Conservation (phyloP, 345 rosid genomes). For the Litchi chinensis region DNA sequence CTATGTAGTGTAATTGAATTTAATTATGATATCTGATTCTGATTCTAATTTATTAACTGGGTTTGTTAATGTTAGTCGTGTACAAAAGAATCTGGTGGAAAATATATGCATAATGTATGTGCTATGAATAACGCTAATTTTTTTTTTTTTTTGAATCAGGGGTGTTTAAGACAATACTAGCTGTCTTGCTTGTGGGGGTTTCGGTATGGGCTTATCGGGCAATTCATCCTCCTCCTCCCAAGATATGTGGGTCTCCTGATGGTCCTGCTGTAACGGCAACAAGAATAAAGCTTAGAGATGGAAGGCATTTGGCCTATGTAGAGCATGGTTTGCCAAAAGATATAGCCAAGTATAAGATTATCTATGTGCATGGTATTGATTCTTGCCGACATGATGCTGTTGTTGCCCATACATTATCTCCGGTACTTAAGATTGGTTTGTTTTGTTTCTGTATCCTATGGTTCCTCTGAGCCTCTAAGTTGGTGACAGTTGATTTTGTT, state of each 20-base stretch:
- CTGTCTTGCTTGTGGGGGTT: conserved; percentile 41
- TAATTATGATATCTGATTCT: background rate
- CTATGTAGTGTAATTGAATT: background rate
- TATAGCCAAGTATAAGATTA: conserved; percentile 46
- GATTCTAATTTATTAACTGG: background rate
- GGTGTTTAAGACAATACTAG: conserved; percentile 32
- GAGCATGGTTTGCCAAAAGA: conserved; percentile 58
- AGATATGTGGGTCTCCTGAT: conserved; percentile 43
- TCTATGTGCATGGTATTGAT: conserved; percentile 52
- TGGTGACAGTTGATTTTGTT: background rate
- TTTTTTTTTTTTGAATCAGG: conserved; percentile 42
- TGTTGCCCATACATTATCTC: conserved; percentile 38
- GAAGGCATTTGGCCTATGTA: conserved; percentile 64
- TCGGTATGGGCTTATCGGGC: conserved; percentile 46
- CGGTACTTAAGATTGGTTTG: conserved; percentile 31
- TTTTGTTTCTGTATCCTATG: conserved; percentile 11
- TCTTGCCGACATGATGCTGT: conserved; percentile 44
- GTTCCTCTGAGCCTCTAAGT: background rate
- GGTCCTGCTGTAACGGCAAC: conserved; percentile 56
- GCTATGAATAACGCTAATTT: background rate
- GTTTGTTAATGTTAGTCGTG: background rate
- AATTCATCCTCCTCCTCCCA: conserved; percentile 56
- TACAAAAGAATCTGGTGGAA: background rate
- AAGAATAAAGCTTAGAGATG: conserved; percentile 61
- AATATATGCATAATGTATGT: background rate